phyloP scores from a whole-genome alignment of 345 rosid genomes.

The Iberis pinnata region DNA sequence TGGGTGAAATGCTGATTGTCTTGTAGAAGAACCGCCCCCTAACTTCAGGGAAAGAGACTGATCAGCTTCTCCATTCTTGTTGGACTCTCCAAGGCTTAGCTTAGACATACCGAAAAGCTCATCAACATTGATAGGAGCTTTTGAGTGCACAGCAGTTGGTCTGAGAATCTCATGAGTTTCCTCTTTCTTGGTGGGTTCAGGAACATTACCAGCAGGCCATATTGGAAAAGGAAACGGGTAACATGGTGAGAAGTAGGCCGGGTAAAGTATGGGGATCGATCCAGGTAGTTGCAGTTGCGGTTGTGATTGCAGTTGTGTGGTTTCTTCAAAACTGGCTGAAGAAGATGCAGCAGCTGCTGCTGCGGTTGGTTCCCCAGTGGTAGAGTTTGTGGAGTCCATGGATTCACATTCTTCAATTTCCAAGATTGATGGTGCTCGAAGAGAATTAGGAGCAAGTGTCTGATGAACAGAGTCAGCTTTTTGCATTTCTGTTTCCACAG shows the following conservation, averaged over 20 bases:
- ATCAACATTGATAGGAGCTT: conserved; percentile 80
- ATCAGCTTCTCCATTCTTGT: conserved; percentile 34
- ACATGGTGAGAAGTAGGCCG: conserved; percentile 69
- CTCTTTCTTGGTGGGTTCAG: conserved; percentile 41
- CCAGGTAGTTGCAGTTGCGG: conserved; percentile 38
- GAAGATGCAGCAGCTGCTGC: conserved; percentile 27
- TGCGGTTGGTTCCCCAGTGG: conserved; percentile 47
- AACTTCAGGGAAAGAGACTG: conserved; percentile 74
- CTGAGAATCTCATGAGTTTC: conserved; percentile 65
- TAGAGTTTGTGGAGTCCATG: conserved; percentile 90
- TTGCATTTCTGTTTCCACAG: conserved; percentile 39
- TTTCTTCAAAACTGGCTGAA: conserved; percentile 19
- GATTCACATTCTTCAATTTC: conserved; percentile 83
- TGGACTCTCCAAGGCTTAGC: conserved; percentile 70
- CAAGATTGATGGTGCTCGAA: conserved; percentile 38
- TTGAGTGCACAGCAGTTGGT: conserved; percentile 78
- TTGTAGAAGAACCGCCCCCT: conserved; percentile 48
- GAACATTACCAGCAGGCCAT: conserved; percentile 56
- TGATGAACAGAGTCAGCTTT: conserved; percentile 26
- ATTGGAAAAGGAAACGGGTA: conserved; percentile 59
- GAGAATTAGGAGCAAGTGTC: conserved; percentile 39
- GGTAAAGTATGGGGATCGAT: conserved; percentile 58
- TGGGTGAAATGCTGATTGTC: conserved; percentile 96
- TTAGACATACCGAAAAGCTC: conserved; percentile 91
- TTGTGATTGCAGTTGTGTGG: conserved; percentile 28